These are phyloP conservation scores for Rutstroemia sp. DNA, from an alignment of 2,329 filamentous ascomycete species.

Conservation along the genomic window DNA sequence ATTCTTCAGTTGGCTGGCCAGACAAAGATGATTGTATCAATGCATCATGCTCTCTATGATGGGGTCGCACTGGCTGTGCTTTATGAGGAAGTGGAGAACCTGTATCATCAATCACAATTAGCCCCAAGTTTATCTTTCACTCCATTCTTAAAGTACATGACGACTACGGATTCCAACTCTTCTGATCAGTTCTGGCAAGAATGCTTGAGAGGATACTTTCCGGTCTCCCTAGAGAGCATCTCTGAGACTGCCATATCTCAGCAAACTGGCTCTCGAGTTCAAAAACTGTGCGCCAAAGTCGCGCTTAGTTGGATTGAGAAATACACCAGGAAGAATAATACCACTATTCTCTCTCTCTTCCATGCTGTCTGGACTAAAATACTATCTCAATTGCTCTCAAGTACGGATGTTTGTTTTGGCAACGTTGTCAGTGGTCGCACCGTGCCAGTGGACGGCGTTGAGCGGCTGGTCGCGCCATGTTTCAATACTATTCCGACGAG, in stretches of 20 bases:
- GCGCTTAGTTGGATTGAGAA: slow-evolving; percentile 35
- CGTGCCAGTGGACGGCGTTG: slow-evolving; percentile 55
- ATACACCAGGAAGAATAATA: slow-evolving; percentile 43
- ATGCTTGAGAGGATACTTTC: slow-evolving; percentile 45
- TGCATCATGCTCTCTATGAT: slow-evolving; percentile 83
- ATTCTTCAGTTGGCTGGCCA: slow-evolving; percentile 5
- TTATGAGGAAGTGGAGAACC: slow-evolving; percentile 60
- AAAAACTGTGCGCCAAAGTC: slow-evolving; percentile 6
- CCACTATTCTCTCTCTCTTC: slow-evolving; percentile 58
- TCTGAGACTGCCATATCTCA: not conserved
- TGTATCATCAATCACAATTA: slow-evolving; percentile 43
- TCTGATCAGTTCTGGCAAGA: slow-evolving; percentile 60
- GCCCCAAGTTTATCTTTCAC: slow-evolving; percentile 47
- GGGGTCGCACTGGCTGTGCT: slow-evolving; percentile 67
- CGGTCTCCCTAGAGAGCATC: slow-evolving; percentile 19
- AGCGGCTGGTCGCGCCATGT: slow-evolving; percentile 75
- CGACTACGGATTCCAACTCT: slow-evolving; percentile 38
- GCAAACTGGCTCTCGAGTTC: slow-evolving; percentile 8
- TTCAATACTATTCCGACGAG: slow-evolving; percentile 84
- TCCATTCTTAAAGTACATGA: slow-evolving; percentile 54
- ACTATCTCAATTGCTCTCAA: slow-evolving; percentile 47
- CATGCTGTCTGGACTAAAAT: slow-evolving; percentile 68
- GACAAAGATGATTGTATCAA: slow-evolving; percentile 22
- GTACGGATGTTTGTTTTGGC: slow-evolving; percentile 73
- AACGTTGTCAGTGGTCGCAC: slow-evolving; percentile 77